Base-by-base conservation (phyloP, 352 stramenopile genomes). In the Thalassiosira mediterranea region DNA sequence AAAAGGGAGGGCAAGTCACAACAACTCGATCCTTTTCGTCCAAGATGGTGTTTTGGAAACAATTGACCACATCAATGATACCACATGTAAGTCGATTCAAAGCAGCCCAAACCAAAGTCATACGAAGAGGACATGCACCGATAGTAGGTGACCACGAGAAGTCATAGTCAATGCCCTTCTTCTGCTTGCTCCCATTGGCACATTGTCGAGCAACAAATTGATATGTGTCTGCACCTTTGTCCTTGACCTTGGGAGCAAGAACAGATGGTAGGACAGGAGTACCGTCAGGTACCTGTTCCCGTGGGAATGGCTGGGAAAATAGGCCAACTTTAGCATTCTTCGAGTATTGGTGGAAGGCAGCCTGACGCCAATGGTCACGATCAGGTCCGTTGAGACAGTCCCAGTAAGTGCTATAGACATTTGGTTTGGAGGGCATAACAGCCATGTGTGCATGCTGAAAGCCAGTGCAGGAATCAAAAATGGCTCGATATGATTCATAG, bases 21-120 rank as follows among this genome's bases (percentile, higher is more conserved):
- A n/a, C n/a, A n/a, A n/a, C n/a, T n/a, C n/a, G n/a, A n/a, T n/a
- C n/a, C 53, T 52, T 59, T 44, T 68, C 38, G 32, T 60, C 11
- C 1, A 60, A 8, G 3, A 69, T 47, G 25, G 28, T 60, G 4
- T 53, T 42, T 59, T 60, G 60, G 26, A 69, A 69, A 52, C 60
- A 69, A 28, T 69, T 69, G n/a, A 60, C 46, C 3, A 69, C 46
- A 19, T 59, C 60, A 13, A 48, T 25, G 19, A 54, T 21, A 40
- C 3, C 44, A 28, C 4, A n/a, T 10, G 44, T 53, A n/a, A 53
- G 44, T 19, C 8, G 44, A 17, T 28, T 8, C 8, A 10, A 10
- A n/a, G 17, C 44, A 23, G 44, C 17, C 5, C 7, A 26, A 5
- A 53, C 7, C 5, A 53, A n/a, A 8, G 44, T 53, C n/a, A n/a